Conservation (phyloP, 306 rosid species). For the Begonia fuchsioides region DNA sequence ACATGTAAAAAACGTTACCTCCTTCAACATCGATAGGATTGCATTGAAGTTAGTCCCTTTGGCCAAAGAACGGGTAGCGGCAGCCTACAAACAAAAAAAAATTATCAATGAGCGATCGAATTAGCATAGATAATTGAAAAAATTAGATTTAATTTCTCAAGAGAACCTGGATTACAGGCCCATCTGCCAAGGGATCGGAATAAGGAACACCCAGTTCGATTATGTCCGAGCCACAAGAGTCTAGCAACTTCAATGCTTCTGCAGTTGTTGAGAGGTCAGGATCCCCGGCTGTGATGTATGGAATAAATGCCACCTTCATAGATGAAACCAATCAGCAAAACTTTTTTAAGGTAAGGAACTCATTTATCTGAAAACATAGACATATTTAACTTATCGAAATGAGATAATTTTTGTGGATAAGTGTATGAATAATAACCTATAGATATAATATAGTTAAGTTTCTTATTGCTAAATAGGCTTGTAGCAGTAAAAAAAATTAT, state of each 20-base stretch:
- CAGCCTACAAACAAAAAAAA: constrained; percentile 54
- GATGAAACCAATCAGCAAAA: constrained; percentile 14
- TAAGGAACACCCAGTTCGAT: constrained; percentile 89
- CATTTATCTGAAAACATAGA: neutral
- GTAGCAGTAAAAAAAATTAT: no score
- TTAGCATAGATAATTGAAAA: constrained; percentile 1
- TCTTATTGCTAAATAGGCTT: no score
- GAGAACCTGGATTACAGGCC: constrained; percentile 91
- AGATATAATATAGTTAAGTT: no score
- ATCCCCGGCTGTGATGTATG: constrained; percentile 90
- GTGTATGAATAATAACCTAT: no score
- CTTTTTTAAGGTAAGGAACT: neutral
- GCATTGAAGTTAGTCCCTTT: constrained; percentile 61
- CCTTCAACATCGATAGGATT: constrained; percentile 70
- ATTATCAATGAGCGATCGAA: constrained; percentile 13
- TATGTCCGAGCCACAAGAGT: constrained; percentile 76
- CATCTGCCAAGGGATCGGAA: constrained; percentile 96
- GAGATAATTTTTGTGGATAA: no score
- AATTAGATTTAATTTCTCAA: neutral
- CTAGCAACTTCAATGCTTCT: constrained; percentile 80
- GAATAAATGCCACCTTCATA: constrained; percentile 74
- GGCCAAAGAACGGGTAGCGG: constrained; percentile 79
- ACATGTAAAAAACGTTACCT: constrained; percentile 24
- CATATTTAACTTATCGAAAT: neutral
- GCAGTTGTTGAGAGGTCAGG: constrained; percentile 89